Evolutionary conservation across 306 rosid species (phyloP).

Genomic region (Vachellia pachyceras): DNA sequence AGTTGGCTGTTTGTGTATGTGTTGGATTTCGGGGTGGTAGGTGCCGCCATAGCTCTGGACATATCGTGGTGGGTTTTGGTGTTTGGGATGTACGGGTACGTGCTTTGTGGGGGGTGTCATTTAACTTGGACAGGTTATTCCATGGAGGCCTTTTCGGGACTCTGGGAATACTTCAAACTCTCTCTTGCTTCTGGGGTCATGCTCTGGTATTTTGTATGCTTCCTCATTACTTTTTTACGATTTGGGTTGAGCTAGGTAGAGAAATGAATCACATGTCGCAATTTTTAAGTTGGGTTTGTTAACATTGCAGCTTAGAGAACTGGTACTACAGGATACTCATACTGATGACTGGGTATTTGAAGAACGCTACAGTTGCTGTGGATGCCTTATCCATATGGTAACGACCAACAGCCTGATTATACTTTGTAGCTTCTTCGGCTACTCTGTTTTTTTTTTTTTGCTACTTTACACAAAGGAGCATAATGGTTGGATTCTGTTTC

Average conservation of each 20-base stretch:
- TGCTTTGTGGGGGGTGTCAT: neutral
- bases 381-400: conserved; percentile 1
- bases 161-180: neutral
- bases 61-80: conserved; percentile 6
- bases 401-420: neutral
- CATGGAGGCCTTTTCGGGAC: neutral
- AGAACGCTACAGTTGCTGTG: neutral
- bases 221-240: neutral
- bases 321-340: neutral
- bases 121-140: neutral
- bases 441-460: too few species aligned
- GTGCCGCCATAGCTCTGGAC: neutral
- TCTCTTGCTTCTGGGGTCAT: neutral
- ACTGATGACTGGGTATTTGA: neutral
- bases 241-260: neutral
- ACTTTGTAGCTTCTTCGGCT: too few species aligned
- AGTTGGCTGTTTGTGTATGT: neutral
- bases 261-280: neutral
- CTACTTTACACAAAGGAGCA: neutral
- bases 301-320: neutral
- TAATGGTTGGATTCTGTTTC: neutral
- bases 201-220: neutral
- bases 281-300: neutral
- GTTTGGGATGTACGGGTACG: neutral
- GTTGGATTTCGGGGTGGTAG: neutral